phyloP scores from a whole-genome alignment of 371 early-diverging fungal species.

The Massospora cicadina region DNA sequence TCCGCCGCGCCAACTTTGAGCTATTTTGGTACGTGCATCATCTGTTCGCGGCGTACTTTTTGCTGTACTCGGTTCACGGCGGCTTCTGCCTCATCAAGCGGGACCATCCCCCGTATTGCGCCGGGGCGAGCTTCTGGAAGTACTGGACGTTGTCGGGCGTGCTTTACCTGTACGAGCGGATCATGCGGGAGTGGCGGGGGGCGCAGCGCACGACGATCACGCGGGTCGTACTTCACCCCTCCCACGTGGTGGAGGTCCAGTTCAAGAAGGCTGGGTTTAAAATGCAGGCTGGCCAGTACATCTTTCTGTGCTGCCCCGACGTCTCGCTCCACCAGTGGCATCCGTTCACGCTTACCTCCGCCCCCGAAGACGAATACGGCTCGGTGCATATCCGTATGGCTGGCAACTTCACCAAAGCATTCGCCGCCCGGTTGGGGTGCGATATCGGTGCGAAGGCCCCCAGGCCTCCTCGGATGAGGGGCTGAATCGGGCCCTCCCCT shows the following conservation, averaged over 20 bases:
- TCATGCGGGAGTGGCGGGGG: constrained; percentile 52
- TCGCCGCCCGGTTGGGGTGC: constrained; percentile 34
- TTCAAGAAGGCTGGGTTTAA: constrained; percentile 37
- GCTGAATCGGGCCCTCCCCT: constrained; percentile 20
- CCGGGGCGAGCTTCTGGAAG: constrained; percentile 62
- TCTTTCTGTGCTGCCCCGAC: constrained; percentile 45
- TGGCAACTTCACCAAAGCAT: constrained; percentile 56
- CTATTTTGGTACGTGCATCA: constrained; percentile 75
- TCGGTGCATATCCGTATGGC: constrained; percentile 62
- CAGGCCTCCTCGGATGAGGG: background rate
- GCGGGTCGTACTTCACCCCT: constrained; percentile 41
- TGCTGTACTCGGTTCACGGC: constrained; percentile 57
- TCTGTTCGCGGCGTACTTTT: constrained; percentile 62
- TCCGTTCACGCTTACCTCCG: constrained; percentile 73
- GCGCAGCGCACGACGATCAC: constrained; percentile 40
- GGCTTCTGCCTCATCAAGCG: constrained; percentile 64
- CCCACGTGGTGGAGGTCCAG: constrained; percentile 48
- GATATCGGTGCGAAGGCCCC: constrained; percentile 14
- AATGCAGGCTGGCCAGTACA: constrained; percentile 47
- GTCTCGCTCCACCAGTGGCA: constrained; percentile 49
- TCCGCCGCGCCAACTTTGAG: constrained; percentile 51
- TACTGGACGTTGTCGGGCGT: constrained; percentile 51
- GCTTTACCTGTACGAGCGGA: constrained; percentile 48
- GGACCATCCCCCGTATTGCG: constrained; percentile 40
- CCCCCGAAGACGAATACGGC: constrained; percentile 61